Conservation (phyloP, 2,329 filamentous ascomycete genomes). For the Geosmithia flava region DNA sequence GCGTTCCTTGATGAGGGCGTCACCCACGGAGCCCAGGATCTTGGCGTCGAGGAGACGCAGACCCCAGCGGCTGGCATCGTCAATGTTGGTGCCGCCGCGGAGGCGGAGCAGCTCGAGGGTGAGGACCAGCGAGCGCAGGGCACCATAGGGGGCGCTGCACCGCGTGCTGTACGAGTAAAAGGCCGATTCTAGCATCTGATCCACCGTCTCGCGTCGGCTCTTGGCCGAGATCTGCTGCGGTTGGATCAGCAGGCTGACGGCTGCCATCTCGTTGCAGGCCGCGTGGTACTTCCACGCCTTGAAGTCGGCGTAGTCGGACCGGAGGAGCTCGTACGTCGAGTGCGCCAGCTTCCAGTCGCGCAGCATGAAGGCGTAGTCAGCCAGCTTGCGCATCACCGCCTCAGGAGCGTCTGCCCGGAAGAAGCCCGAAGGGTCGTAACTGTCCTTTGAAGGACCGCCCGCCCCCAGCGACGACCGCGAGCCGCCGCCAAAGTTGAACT, state of each 20-base stretch:
- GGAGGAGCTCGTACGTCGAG: constrained; percentile 81
- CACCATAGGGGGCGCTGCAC: constrained; percentile 67
- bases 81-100: constrained; percentile 66
- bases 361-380: constrained; percentile 94
- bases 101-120: constrained; percentile 73
- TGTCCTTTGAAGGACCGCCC: constrained; percentile 40
- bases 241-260: constrained; percentile 68
- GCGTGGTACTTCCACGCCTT: constrained; percentile 97
- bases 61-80: constrained; percentile 81
- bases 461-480: constrained; percentile 48
- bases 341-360: constrained; percentile 90
- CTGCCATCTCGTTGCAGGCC: constrained; percentile 90
- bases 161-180: constrained; percentile 87
- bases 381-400: constrained; percentile 83
- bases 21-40: constrained; percentile 61
- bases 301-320: constrained; percentile 82
- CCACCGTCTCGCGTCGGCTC: constrained; percentile 66
- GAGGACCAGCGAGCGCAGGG: constrained; percentile 64
- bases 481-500: constrained; percentile 70
- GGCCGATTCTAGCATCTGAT: constrained; percentile 79
- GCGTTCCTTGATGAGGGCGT: constrained; percentile 75
- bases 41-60: constrained; percentile 67
- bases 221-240: constrained; percentile 62
- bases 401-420: constrained; percentile 78
- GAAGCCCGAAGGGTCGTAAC: constrained; percentile 72